Percentiles rank a stretch among this genome's conserved stretches.
These are phyloP conservation scores for Imleria badia DNA, from an alignment of 768 basidiomycete species.

Conservation along the genomic window DNA sequence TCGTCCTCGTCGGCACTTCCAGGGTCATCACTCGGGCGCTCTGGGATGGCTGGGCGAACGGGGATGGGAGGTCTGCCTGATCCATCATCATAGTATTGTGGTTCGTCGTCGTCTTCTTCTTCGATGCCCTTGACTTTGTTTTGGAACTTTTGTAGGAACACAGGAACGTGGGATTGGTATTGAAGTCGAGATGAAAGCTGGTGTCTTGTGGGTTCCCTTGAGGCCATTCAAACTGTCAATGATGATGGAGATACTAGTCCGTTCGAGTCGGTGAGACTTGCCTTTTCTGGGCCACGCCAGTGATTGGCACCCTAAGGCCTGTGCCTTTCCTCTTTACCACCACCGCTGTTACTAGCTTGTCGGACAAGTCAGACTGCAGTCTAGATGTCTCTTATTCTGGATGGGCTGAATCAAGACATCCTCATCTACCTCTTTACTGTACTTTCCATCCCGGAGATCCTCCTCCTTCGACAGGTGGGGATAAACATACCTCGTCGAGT, in stretches of 20 bases:
- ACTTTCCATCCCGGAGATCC: slow-evolving; percentile 42
- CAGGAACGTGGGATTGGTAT: slow-evolving; percentile 59
- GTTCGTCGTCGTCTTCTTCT: slow-evolving; percentile 49
- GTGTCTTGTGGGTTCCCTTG: slow-evolving; percentile 66
- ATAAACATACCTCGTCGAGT: background rate
- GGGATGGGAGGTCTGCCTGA: slow-evolving; percentile 75
- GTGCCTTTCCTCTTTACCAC: background rate
- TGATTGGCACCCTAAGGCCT: no score
- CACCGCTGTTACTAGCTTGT: background rate
- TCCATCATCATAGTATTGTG: slow-evolving; percentile 61
- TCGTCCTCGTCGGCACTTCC: slow-evolving; percentile 74
- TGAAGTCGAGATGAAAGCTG: slow-evolving; percentile 72
- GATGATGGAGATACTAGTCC: no score
- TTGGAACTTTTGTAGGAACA: slow-evolving; percentile 66
- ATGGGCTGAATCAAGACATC: slow-evolving; percentile 37
- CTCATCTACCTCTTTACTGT: slow-evolving; percentile 36
- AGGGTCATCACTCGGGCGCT: slow-evolving; percentile 63
- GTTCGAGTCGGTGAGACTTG: slow-evolving; percentile 1
- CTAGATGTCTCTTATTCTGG: slow-evolving; percentile 21
- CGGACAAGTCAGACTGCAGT: background rate
- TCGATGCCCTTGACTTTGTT: slow-evolving; percentile 55
- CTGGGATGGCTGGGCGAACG: slow-evolving; percentile 66
- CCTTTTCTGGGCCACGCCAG: slow-evolving; percentile 24
- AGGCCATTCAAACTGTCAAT: slow-evolving; percentile 25
- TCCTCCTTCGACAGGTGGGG: slow-evolving; percentile 43